phyloP scores from a whole-genome alignment of 1,284 basidiomycete species.

The Sporisorium graminicola region DNA sequence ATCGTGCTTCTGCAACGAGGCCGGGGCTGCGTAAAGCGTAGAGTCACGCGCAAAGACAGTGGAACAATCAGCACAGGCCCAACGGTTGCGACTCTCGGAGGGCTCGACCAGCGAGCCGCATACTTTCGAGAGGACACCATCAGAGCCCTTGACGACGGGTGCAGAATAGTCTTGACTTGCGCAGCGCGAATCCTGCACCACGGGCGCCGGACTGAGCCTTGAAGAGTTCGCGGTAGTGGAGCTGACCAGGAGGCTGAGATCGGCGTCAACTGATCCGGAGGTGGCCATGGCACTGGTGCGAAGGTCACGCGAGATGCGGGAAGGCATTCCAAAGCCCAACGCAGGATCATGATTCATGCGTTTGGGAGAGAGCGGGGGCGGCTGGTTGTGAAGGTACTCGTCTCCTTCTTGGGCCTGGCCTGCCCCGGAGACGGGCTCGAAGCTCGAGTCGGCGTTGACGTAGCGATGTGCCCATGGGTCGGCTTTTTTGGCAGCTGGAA shows the following conservation, averaged over 20 bases:
- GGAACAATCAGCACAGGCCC: constrained; percentile 53
- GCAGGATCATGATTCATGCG: constrained; percentile 25
- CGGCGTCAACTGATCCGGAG: no score
- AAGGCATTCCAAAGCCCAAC: constrained; percentile 50
- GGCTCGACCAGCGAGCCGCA: constrained; percentile 60
- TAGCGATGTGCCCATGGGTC: constrained; percentile 46
- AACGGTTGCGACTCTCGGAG: constrained; percentile 36
- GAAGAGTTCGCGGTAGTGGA: background rate
- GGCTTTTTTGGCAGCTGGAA: constrained; percentile 14
- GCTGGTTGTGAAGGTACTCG: constrained; percentile 25
- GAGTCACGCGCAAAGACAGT: constrained; percentile 56
- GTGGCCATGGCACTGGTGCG: constrained; percentile 12
- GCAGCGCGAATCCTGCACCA: background rate
- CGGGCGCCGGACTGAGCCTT: background rate
- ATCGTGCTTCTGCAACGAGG: constrained; percentile 9
- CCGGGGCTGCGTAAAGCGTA: constrained; percentile 58
- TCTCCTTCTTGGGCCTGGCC: constrained; percentile 7
- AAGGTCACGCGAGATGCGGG: constrained; percentile 52
- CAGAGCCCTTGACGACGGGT: constrained; percentile 45
- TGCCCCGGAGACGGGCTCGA: background rate
- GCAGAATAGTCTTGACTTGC: constrained; percentile 48
- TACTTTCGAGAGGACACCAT: constrained; percentile 58
- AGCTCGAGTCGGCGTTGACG: constrained; percentile 9
- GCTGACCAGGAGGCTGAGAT: background rate
- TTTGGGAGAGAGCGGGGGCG: constrained; percentile 34